These are phyloP conservation scores for Asterella californica DNA, from an alignment of 225 moss, liverwort and hornwort species.

Conservation along the genomic window DNA sequence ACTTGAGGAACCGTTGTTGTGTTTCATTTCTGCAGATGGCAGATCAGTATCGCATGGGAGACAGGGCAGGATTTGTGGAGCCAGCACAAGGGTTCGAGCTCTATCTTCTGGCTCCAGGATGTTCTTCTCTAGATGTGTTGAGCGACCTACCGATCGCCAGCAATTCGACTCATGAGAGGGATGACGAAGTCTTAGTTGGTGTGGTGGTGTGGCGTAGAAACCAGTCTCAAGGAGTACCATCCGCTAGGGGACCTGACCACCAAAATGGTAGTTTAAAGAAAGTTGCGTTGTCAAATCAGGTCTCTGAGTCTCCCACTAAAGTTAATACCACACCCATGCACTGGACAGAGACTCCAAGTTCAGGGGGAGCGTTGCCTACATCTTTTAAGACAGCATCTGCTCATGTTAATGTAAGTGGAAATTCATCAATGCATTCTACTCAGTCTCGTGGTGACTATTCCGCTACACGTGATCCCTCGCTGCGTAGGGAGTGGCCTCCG, in stretches of 20 bases:
- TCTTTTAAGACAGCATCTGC: slow-evolving; percentile 37
- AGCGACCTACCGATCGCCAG: slow-evolving; percentile 44
- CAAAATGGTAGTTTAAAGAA: slow-evolving; percentile 78
- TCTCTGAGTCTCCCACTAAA: slow-evolving; percentile 69
- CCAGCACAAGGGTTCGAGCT: slow-evolving; percentile 84
- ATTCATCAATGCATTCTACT: slow-evolving; percentile 62
- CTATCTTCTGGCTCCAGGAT: slow-evolving; percentile 78
- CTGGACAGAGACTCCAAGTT: slow-evolving; percentile 58
- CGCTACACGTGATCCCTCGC: slow-evolving; percentile 51
- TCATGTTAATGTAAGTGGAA: slow-evolving; percentile 53
- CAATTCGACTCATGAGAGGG: slow-evolving; percentile 50
- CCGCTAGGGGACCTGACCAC: slow-evolving; percentile 68
- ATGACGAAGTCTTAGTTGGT: slow-evolving; percentile 70
- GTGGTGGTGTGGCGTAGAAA: slow-evolving; percentile 97
- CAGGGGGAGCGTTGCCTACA: slow-evolving; percentile 47
- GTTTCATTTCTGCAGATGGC: slow-evolving; percentile 52
- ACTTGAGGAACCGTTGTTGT: neutral
- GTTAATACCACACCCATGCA: slow-evolving; percentile 59
- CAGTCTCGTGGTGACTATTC: slow-evolving; percentile 67
- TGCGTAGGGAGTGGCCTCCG: slow-evolving; percentile 45
- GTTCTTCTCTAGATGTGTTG: slow-evolving; percentile 64
- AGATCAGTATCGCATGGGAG: slow-evolving; percentile 84
- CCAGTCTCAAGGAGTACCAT: slow-evolving; percentile 51
- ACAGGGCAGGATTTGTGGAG: slow-evolving; percentile 88
- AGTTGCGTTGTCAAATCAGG: slow-evolving; percentile 66